Conservation (phyloP, 2,329 filamentous ascomycete species). For the Phaeosphaeriaceae sp. region DNA sequence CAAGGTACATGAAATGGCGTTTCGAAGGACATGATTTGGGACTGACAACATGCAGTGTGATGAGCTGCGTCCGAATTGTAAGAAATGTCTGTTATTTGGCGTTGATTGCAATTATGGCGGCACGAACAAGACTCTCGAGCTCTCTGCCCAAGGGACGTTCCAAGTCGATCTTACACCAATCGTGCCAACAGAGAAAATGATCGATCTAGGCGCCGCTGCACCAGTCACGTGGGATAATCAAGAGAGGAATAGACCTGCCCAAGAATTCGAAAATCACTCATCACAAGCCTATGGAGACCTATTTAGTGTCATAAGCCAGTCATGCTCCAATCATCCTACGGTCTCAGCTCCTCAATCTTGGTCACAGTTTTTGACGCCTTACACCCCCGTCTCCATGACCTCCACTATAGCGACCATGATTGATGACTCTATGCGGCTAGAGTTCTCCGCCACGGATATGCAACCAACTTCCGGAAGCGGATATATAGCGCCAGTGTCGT, state of each 20-base stretch:
- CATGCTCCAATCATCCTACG: too few relatives aligned
- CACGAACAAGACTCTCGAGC: constrained; percentile 39
- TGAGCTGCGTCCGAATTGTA: constrained; percentile 58
- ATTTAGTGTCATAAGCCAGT: too few relatives aligned
- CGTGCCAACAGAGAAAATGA: constrained; percentile 1
- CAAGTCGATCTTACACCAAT: constrained; percentile 20
- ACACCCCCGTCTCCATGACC: constrained; percentile 20
- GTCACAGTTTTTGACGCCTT: not conserved
- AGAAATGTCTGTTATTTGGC: constrained; percentile 56
- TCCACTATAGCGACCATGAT: constrained; percentile 19
- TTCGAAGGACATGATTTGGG: too few relatives aligned
- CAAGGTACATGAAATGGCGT: constrained; percentile 59
- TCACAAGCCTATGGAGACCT: not conserved
- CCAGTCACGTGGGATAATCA: not conserved
- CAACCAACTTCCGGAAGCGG: not conserved
- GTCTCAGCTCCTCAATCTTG: not conserved
- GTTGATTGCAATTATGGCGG: constrained; percentile 58
- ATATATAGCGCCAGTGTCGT: not conserved
- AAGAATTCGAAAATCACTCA: not conserved
- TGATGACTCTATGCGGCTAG: constrained; percentile 13
- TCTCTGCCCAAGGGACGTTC: constrained; percentile 38
- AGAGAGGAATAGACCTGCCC: not conserved
- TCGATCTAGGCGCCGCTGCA: not conserved
- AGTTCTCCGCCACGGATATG: not conserved
- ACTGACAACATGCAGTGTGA: constrained; percentile 56